Base-by-base conservation (phyloP, 164 flowering plant genomes). In the Kalanchoe fedtschenkoi region DNA sequence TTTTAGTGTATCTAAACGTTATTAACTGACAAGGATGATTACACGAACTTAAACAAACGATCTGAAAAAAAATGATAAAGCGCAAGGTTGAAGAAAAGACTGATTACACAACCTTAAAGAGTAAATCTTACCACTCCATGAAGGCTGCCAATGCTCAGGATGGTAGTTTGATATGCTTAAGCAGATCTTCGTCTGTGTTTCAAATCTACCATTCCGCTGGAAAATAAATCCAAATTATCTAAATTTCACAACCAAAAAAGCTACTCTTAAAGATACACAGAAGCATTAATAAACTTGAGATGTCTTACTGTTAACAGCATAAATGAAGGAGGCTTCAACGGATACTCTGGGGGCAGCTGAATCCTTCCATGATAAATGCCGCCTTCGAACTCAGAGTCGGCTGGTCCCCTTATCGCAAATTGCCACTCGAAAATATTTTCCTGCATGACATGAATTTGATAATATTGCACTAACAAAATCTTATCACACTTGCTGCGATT, bases 121-220 rank as follows among this genome's bases (percentile, higher is more conserved):
- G n/a, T n/a, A n/a, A n/a, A n/a, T n/a, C n/a, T 70, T 83, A 93
- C 98, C 98, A 65, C 97, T 93, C 98, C 97, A 93, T 33, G 98
- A 93, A 37, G 99, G 97, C 71, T 93, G 97, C 96, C 97, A 90
- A 71, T 93, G 99, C 79, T 93, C 99, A 13, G 97, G 99, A 65
- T 93, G 99, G 73, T 93, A 86, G 72, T 91, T 90, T 6, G 97
- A 93, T 67, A 90, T 93, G 69, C 99, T 93, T 57, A 93, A 69
- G 72, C 99, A 93, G 43, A 93, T 90, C 78, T 90, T 93, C 26
- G 96, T 93, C 72, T 93, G 92, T 28, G 95, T 93, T 74, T 90
- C 99, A 67, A 90, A 93, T 19, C 97, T 89, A 30, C 99, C 99
- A 76, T 88, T 93, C n/a, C 96, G 96, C 99, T 90, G 83, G 37